phyloP scores from a whole-genome alignment of 2,329 filamentous ascomycete genomes.

The Clarireedia sp. region DNA sequence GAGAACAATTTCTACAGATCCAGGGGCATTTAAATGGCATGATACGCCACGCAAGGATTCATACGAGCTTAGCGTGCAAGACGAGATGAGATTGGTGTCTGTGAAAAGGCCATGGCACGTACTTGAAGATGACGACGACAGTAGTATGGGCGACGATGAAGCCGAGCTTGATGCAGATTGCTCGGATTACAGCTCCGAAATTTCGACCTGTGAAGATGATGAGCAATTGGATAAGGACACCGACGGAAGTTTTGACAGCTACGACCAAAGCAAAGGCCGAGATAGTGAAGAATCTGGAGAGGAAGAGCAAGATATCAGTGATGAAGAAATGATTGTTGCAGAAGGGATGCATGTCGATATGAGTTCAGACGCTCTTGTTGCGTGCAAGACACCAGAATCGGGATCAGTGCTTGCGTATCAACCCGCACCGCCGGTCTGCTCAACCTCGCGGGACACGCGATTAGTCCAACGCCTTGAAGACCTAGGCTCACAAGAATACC shows the following conservation, averaged over 20 bases:
- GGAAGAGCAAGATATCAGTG: neutral
- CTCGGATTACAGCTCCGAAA: no score
- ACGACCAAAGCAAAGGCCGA: neutral
- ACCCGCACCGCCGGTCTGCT: no score
- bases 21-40: neutral
- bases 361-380: no score
- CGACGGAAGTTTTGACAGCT: neutral
- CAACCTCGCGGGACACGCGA: no score
- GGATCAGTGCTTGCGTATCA: no score
- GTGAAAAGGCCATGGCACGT: neutral
- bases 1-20: neutral
- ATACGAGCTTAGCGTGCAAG: neutral
- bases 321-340: neutral
- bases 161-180: no score
- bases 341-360: no score
- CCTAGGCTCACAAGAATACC: neutral
- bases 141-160: no score
- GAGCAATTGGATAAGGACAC: neutral
- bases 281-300: neutral
- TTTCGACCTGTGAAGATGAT: neutral
- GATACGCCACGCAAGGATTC: neutral
- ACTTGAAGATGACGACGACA: neutral
- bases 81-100: neutral
- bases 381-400: no score
- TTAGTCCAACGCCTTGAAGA: no score